Percentiles rank a stretch among this genome's conserved stretches.
phyloP scores from a whole-genome alignment of 179 eudicot genomes.

The Heliamphora pulchella region DNA sequence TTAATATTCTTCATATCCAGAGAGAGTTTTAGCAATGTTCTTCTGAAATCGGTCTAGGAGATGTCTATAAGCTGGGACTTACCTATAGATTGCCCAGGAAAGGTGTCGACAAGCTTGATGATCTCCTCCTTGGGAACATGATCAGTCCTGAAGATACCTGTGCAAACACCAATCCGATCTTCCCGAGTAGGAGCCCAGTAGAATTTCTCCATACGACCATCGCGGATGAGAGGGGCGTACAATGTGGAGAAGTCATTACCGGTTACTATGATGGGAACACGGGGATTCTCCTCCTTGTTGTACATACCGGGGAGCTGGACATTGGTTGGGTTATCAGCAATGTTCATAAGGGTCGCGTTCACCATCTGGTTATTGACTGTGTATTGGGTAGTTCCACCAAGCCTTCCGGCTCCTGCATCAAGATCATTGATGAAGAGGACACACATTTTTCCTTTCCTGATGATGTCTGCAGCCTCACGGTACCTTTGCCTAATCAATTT shows the following conservation, averaged over 20 bases:
- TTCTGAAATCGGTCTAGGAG: not conserved
- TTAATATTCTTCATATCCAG: too few relatives aligned
- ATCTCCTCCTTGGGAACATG: constrained; percentile 40
- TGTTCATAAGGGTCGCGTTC: constrained; percentile 91
- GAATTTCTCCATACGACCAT: constrained; percentile 95
- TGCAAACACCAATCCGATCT: constrained; percentile 73
- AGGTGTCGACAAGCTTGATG: constrained; percentile 66
- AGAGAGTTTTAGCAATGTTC: not conserved
- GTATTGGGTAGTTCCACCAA: constrained; percentile 86
- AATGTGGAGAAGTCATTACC: constrained; percentile 86
- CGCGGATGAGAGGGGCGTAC: constrained; percentile 85
- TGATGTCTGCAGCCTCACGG: constrained; percentile 83
- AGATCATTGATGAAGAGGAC: constrained; percentile 87
- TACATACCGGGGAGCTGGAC: constrained; percentile 91
- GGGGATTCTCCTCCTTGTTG: constrained; percentile 72
- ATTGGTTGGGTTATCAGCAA: constrained; percentile 77
- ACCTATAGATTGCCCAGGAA: constrained; percentile 89
- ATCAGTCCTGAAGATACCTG: constrained; percentile 61
- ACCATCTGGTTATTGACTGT: constrained; percentile 95
- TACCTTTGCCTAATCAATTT: constrained; percentile 79
- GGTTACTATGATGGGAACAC: constrained; percentile 77
- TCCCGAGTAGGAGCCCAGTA: constrained; percentile 91
- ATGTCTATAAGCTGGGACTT: constrained; percentile 9
- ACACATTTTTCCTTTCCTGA: constrained; percentile 84
- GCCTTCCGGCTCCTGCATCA: constrained; percentile 78